Conservation (phyloP, 176 grass and related monocot species). For the Oropetium thomaeum region DNA sequence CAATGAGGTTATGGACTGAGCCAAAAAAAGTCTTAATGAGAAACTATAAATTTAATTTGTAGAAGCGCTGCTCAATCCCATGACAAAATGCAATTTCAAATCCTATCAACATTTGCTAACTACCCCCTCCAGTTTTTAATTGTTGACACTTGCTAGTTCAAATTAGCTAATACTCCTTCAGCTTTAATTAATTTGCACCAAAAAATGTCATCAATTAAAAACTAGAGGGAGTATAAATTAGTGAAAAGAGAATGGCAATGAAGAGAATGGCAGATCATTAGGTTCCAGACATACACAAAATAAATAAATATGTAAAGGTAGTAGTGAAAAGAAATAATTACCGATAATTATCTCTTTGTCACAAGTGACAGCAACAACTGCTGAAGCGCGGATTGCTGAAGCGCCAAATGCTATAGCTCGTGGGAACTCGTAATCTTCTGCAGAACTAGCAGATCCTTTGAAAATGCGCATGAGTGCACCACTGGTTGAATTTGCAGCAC, state of each 20-base stretch:
- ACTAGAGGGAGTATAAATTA: not conserved
- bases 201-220: too few species aligned
- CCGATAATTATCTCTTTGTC: slow-evolving; percentile 93
- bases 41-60: slow-evolving; percentile 6
- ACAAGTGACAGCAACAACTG: slow-evolving; percentile 79
- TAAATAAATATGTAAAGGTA: slow-evolving; percentile 16
- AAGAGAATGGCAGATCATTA: not conserved
- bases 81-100: slow-evolving; percentile 7
- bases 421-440: slow-evolving; percentile 80
- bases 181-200: too few species aligned
- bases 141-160: too few species aligned
- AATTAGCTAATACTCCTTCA: too few species aligned
- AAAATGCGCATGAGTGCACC: slow-evolving; percentile 94
- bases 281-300: not conserved
- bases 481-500: slow-evolving; percentile 52
- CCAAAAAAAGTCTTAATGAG: not conserved
- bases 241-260: not conserved
- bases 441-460: slow-evolving; percentile 65
- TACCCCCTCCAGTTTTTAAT: too few species aligned
- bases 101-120: slow-evolving; percentile 1
- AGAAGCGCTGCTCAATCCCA: not conserved
- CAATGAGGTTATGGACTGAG: not conserved
- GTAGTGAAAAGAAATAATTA: slow-evolving; percentile 43
- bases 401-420: slow-evolving; percentile 83
- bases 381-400: slow-evolving; percentile 63